Base-by-base conservation (phyloP, 2,329 filamentous ascomycete species). In the Akanthomyces muscarius region DNA sequence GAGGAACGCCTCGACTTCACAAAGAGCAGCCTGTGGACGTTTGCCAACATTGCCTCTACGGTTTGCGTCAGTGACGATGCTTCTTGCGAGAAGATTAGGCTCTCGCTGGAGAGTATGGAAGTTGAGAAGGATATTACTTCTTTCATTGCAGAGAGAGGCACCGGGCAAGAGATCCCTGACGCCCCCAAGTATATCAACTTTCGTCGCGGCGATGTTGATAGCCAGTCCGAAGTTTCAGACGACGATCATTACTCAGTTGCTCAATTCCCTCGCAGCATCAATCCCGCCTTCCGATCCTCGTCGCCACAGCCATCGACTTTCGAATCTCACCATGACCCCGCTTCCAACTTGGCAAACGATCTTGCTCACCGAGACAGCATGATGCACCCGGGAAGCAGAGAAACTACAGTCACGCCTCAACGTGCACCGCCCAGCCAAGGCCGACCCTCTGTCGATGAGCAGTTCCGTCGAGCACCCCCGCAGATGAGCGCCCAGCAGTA, bases 111-210 rank as follows among this genome's bases (percentile, higher is more conserved):
- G 77, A 90, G 91, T 71, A 96, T 96, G 78, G 95, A 99, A 70
- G 95, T 99, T 2, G 93, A 97, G 74, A 96, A 94, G 74, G 96
- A 99, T 73, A 97, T 99, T 66, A 79, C 86, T 25, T 80, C 77
- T 66, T 99, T 99, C 78, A 99, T 99, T 77, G 89, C 84, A 66
- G 92, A 96, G 54, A 85, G 79, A 67, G 94, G 94, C 25, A 99
- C 95, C 3, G 93, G 95, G 5, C 94, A 98, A 75, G 96, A 99
- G 74, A 99, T 99, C 53, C 96, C 95, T 1, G 95, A 97, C 74
- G 87, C 95, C 28, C 95, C 95, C 50, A 97, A 92, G 75, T 99
- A 97, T 75, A 97, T 99, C 85, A 97, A 99, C 80, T 99, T 98
- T 75, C 96, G 92, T 74, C 89, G 95, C 13, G 95, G 94, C 18